Conservation (phyloP, 1,139 yeast species). For the Wickerhamomyces sp. region DNA sequence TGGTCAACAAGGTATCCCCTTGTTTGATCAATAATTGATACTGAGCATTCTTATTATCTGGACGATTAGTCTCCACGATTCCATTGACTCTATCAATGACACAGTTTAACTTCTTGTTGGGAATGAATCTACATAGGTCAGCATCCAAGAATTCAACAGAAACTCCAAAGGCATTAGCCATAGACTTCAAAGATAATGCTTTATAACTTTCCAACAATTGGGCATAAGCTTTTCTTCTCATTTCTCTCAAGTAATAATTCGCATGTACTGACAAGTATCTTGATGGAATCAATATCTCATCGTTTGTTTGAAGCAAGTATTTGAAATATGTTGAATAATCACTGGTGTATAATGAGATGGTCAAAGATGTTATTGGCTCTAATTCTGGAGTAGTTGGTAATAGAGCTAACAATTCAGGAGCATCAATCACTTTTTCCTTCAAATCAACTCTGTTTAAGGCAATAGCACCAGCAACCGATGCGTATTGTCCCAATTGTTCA, state of each 20-base stretch:
- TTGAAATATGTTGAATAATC: slow-evolving; percentile 82
- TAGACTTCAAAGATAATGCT: slow-evolving; percentile 80
- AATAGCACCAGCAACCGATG: slow-evolving; percentile 81
- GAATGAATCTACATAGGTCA: slow-evolving; percentile 87
- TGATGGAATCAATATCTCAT: slow-evolving; percentile 64
- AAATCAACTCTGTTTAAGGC: slow-evolving; percentile 80
- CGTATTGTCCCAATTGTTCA: slow-evolving; percentile 85
- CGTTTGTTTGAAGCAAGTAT: slow-evolving; percentile 73
- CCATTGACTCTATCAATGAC: slow-evolving; percentile 95
- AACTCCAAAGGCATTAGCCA: slow-evolving; percentile 94
- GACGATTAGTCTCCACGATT: slow-evolving; percentile 90
- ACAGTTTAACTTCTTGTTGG: slow-evolving; percentile 90
- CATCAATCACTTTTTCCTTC: slow-evolving; percentile 80
- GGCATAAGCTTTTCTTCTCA: slow-evolving; percentile 93
- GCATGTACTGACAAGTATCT: slow-evolving; percentile 79
- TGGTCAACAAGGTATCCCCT: slow-evolving; percentile 89
- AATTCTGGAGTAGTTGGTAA: slow-evolving; percentile 66
- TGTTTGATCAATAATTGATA: slow-evolving; percentile 84
- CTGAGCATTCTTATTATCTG: slow-evolving; percentile 93
- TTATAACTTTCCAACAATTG: slow-evolving; percentile 93
- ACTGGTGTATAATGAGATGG: slow-evolving; percentile 84
- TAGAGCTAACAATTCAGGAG: slow-evolving; percentile 87
- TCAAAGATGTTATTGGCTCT: slow-evolving; percentile 78
- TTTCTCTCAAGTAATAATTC: slow-evolving; percentile 79
- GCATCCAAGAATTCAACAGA: slow-evolving; percentile 73